Evolutionary conservation across 2,329 filamentous ascomycete species (phyloP).

Genomic region (Penicillium sp.): DNA sequence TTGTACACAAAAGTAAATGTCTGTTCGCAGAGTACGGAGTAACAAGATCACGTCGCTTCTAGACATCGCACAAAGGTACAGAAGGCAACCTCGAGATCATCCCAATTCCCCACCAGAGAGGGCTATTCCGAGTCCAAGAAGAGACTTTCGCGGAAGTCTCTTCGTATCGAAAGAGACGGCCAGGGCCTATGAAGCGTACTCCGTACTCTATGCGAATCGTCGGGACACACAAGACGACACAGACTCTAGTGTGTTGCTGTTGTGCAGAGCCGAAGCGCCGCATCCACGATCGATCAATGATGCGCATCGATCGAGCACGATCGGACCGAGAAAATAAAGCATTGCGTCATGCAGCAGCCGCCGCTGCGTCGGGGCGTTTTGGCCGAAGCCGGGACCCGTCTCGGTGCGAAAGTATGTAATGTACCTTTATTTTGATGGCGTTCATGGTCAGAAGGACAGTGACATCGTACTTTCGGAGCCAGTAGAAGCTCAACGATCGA

Average conservation of each 20-base stretch:
- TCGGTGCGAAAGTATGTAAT: not conserved
- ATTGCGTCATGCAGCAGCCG: conserved; percentile 16
- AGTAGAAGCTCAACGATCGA: not conserved
- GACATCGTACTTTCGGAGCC: conserved; percentile 1
- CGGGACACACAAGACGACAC: conserved; percentile 13
- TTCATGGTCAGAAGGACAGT: conserved; percentile 10
- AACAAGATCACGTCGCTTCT: not conserved
- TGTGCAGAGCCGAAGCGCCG: conserved; percentile 5
- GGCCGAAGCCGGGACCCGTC: not conserved
- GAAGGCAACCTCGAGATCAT: conserved; percentile 3
- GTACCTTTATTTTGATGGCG: conserved; percentile 3
- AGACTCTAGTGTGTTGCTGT: conserved; percentile 12
- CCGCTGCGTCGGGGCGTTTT: conserved; percentile 3
- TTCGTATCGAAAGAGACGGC: conserved; percentile 8
- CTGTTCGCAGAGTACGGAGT: not conserved
- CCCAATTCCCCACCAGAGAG: not conserved
- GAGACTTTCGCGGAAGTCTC: not conserved
- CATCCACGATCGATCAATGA: conserved; percentile 26
- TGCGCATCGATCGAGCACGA: conserved; percentile 18
- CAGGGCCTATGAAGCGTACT: conserved; percentile 17
- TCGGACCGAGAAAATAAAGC: conserved; percentile 8
- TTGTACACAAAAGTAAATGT: not conserved
- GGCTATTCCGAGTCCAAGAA: not conserved
- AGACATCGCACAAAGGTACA: conserved; percentile 4
- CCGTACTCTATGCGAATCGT: conserved; percentile 25